Conservation (phyloP, 2,329 filamentous ascomycete genomes). For the Colletotrichum destructivum region DNA sequence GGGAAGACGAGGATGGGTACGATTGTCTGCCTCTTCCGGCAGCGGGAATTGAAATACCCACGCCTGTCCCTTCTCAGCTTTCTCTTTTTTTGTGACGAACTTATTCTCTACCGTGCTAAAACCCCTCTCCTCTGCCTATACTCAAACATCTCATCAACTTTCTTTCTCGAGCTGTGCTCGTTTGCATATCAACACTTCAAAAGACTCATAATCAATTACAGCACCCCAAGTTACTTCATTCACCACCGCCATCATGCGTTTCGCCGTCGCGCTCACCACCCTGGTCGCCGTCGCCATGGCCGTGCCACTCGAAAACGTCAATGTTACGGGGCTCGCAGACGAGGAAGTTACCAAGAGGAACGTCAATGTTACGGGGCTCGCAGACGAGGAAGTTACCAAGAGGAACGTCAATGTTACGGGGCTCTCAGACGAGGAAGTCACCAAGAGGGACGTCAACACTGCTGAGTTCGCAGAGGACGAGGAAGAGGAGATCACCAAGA, state of each 20-base stretch:
- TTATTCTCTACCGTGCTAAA: neutral
- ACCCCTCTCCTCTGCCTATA: conserved; percentile 7
- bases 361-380: neutral
- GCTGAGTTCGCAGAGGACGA: neutral
- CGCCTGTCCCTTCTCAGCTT: neutral
- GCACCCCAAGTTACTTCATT: neutral
- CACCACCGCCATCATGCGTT: conserved; percentile 31
- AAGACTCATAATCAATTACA: neutral
- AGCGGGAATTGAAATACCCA: conserved; percentile 27
- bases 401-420: too few species aligned
- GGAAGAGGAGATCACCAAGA: conserved; percentile 21
- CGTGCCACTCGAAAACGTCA: conserved; percentile 17
- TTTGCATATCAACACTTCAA: neutral
- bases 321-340: too few species aligned
- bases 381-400: neutral
- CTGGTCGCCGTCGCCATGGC: conserved; percentile 35
- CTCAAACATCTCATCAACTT: neutral
- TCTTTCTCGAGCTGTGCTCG: conserved; percentile 27
- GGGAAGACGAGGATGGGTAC: too few species aligned
- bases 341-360: too few species aligned
- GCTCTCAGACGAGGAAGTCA: too few species aligned
- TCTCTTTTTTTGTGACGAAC: neutral
- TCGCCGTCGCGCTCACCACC: conserved; percentile 33
- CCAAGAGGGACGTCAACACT: neutral
- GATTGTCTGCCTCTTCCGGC: neutral